Percentiles rank a stretch among this genome's conserved stretches.
phyloP scores from a whole-genome alignment of 1,139 yeast species.

The Pneumocystis oryctolagi region DNA sequence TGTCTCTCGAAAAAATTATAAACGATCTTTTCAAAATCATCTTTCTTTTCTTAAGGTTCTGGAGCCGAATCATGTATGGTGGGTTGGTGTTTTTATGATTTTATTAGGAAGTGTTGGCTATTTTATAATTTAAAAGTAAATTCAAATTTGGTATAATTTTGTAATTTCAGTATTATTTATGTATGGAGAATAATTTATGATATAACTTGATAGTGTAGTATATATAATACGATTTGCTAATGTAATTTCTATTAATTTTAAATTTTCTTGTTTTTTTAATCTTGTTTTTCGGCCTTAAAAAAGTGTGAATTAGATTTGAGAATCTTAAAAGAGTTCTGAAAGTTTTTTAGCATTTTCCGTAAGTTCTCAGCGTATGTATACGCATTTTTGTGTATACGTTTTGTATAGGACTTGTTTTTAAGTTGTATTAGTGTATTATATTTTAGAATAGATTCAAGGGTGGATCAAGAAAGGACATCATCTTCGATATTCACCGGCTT shows the following conservation, averaged over 20 bases:
- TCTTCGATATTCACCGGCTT: neutral
- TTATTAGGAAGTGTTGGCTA: constrained; percentile 18
- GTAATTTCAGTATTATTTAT: neutral
- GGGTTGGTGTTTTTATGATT: constrained; percentile 16
- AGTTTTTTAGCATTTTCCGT: neutral
- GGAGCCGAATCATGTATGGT: constrained; percentile 14
- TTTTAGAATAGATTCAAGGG: neutral
- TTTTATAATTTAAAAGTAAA: neutral
- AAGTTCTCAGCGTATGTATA: neutral
- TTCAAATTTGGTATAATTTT: neutral
- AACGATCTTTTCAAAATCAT: constrained; percentile 11
- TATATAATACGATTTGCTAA: neutral
- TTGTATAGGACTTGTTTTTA: neutral
- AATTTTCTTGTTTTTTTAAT: neutral
- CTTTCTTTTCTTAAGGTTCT: constrained; percentile 1
- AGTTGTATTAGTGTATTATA: neutral
- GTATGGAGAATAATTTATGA: neutral
- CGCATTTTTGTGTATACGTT: neutral
- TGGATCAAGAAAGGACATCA: neutral
- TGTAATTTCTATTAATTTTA: neutral
- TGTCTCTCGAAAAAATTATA: constrained; percentile 18
- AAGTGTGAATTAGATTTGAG: neutral
- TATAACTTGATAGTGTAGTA: neutral
- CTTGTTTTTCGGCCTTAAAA: neutral
- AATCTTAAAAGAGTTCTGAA: neutral